A percentile compares a stretch with the other conserved stretches of the same genome.
These are phyloP conservation scores for Cardamine occulta DNA, from an alignment of 345 rosid species.

Conservation along the genomic window DNA sequence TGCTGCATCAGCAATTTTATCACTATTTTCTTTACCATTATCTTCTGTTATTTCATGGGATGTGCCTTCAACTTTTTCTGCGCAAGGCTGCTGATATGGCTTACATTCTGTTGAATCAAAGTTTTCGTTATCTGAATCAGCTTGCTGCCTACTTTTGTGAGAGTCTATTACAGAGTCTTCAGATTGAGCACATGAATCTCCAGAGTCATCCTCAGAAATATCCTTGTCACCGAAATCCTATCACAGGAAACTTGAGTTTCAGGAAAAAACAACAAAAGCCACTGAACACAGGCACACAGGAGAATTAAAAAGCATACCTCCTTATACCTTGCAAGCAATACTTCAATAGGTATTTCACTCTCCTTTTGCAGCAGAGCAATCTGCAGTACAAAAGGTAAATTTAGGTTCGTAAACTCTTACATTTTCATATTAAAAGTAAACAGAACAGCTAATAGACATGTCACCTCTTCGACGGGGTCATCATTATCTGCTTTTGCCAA, in stretches of 20 bases:
- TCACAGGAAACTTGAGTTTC: slow-evolving; percentile 40
- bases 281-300: slow-evolving; percentile 33
- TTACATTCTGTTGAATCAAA: slow-evolving; percentile 48
- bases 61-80: slow-evolving; percentile 49
- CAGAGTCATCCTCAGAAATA: slow-evolving; percentile 75
- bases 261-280: slow-evolving; percentile 27
- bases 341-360: slow-evolving; percentile 88
- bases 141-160: slow-evolving; percentile 49
- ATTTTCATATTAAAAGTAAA: slow-evolving; percentile 16
- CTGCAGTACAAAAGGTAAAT: slow-evolving; percentile 54
- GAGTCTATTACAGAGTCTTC: slow-evolving; percentile 58
- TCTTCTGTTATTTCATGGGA: slow-evolving; percentile 47
- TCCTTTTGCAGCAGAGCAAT: slow-evolving; percentile 82
- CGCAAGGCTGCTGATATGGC: slow-evolving; percentile 40
- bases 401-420: slow-evolving; percentile 31
- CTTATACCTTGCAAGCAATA: slow-evolving; percentile 90
- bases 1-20: slow-evolving; percentile 94
- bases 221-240: slow-evolving; percentile 66
- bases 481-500: slow-evolving; percentile 72
- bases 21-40: slow-evolving; percentile 54
- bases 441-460: slow-evolving; percentile 29
- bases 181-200: slow-evolving; percentile 62
- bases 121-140: slow-evolving; percentile 47
- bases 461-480: slow-evolving; percentile 78
- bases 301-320: slow-evolving; percentile 67